Evolutionary conservation across 2,329 filamentous ascomycete genomes (phyloP).

Genomic region (Aureobasidium sp.): DNA sequence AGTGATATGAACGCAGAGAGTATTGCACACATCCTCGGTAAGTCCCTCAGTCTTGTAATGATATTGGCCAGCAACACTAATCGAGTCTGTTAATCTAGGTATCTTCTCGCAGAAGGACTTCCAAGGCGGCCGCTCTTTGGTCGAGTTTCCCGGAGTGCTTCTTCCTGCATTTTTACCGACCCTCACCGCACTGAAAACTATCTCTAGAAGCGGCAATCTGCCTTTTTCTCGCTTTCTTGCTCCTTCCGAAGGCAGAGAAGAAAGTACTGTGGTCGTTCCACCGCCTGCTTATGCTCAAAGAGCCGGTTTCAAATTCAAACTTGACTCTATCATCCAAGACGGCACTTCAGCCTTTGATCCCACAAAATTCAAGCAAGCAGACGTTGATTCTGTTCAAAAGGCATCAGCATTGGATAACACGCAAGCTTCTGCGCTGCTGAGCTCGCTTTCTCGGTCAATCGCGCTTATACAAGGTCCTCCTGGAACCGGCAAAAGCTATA

Average conservation of each 20-base stretch:
- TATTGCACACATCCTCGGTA: not conserved
- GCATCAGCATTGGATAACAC: constrained; percentile 30
- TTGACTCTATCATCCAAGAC: constrained; percentile 26
- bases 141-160: constrained; percentile 58
- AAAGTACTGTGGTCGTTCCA: constrained; percentile 26
- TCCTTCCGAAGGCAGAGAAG: constrained; percentile 19
- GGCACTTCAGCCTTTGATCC: constrained; percentile 22
- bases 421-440: constrained; percentile 46
- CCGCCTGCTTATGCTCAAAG: constrained; percentile 47
- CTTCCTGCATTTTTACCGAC: constrained; percentile 53
- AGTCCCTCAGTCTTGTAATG: not conserved
- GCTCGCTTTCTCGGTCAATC: constrained; percentile 47
- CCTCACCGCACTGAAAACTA: constrained; percentile 49
- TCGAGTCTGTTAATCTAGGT: not conserved
- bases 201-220: constrained; percentile 31
- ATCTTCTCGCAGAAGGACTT: not conserved
- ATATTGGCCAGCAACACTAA: too few relatives aligned
- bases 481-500: constrained; percentile 61
- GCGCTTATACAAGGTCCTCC: constrained; percentile 64
- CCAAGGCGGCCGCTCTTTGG: constrained; percentile 29
- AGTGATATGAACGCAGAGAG: not conserved
- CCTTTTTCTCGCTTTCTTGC: constrained; percentile 28
- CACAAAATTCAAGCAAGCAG: constrained; percentile 23
- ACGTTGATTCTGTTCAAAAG: constrained; percentile 18
- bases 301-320: constrained; percentile 45